Percentiles rank a stretch among this genome's conserved stretches.
Evolutionary conservation across 345 rosid genomes (phyloP).

Genomic region (Geranium brycei): DNA sequence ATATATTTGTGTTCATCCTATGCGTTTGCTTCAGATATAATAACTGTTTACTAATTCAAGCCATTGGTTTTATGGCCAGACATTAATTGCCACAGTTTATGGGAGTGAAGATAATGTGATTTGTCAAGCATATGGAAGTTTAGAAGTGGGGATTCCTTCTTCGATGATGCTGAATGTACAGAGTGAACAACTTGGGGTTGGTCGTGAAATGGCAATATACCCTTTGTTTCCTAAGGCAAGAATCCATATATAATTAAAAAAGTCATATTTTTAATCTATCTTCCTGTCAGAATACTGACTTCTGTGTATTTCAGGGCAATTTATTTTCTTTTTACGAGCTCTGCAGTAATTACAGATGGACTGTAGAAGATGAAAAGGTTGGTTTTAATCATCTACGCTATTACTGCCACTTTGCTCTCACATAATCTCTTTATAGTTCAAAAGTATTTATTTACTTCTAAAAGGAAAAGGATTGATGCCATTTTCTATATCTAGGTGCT

Average conservation of each 20-base stretch:
- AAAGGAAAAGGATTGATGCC: not conserved
- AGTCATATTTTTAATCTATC: conserved; percentile 7
- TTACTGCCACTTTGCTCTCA: conserved; percentile 6
- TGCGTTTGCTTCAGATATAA: not conserved
- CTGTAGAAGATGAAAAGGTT: conserved; percentile 66
- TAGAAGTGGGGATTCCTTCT: conserved; percentile 66
- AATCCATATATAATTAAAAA: conserved; percentile 14
- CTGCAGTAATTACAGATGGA: conserved; percentile 66
- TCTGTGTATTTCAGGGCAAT: conserved; percentile 45
- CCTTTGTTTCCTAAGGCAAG: conserved; percentile 75
- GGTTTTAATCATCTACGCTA: conserved; percentile 9
- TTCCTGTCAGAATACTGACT: conserved; percentile 14
- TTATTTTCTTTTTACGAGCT: conserved; percentile 71
- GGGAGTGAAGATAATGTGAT: conserved; percentile 43
- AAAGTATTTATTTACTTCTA: conserved; percentile 2
- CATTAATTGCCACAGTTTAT: conserved; percentile 48
- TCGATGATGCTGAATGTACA: conserved; percentile 49
- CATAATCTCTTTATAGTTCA: not conserved
- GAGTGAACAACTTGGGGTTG: conserved; percentile 69
- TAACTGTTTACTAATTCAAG: not conserved
- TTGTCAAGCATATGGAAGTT: conserved; percentile 51
- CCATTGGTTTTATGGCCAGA: conserved; percentile 21
- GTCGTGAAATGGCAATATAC: conserved; percentile 57
- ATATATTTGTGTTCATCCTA: not conserved
- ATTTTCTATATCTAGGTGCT: conserved; percentile 43